phyloP scores from a whole-genome alignment of 2,329 filamentous ascomycete genomes.

The Aspergillus viridinutans region DNA sequence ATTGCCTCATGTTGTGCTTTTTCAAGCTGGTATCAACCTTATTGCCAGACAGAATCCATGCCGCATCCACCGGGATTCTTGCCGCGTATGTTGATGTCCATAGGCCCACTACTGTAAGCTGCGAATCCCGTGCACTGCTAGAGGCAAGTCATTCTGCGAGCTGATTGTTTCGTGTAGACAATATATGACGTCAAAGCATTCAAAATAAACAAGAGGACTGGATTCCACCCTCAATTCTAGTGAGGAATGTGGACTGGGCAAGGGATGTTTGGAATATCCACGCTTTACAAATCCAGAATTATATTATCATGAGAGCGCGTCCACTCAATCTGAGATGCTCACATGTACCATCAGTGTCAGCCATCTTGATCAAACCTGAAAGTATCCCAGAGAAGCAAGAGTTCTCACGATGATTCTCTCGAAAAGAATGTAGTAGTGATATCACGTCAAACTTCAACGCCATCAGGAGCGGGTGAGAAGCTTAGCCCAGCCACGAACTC shows the following conservation, averaged over 20 bases:
- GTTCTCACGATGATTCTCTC: background rate
- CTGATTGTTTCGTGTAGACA: background rate
- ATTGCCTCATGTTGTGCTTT: background rate
- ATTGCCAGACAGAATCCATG: background rate
- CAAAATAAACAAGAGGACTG: background rate
- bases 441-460: background rate
- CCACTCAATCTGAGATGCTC: background rate
- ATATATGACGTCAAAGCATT: background rate
- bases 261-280: background rate
- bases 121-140: background rate
- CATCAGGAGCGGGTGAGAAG: background rate
- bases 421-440: background rate
- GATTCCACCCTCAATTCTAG: background rate
- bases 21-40: background rate
- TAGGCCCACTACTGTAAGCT: background rate
- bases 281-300: background rate
- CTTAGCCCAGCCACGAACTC: background rate
- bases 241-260: background rate
- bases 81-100: background rate
- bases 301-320: background rate
- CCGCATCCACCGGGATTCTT: background rate
- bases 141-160: background rate
- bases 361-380: background rate
- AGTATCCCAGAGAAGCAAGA: background rate
- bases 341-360: background rate